These are phyloP conservation scores for Microstroma glucosiphilum DNA, from an alignment of 1,284 basidiomycete genomes.

Conservation along the genomic window DNA sequence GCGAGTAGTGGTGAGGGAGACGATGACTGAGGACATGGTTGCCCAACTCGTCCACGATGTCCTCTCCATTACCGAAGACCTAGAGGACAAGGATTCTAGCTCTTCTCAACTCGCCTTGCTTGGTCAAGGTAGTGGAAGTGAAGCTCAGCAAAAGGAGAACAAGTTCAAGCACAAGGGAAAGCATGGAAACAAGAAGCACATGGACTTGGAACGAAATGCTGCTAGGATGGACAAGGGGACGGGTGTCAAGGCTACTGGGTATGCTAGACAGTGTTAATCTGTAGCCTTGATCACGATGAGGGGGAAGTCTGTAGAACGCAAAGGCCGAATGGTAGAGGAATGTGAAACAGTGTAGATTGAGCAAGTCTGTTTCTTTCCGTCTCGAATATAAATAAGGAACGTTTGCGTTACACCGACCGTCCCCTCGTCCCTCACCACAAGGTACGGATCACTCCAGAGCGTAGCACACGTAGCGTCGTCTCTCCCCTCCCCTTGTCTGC, in stretches of 20 bases:
- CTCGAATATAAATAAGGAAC: no score
- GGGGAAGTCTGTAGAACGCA: no score
- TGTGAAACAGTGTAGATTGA: no score
- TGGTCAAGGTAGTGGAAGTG: slow-evolving; percentile 5
- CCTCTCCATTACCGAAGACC: slow-evolving; percentile 34
- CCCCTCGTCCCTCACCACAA: no score
- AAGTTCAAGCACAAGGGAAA: slow-evolving; percentile 8
- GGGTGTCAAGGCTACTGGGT: slow-evolving; percentile 30
- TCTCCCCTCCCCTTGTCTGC: no score
- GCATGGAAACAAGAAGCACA: slow-evolving; percentile 9
- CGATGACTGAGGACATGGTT: slow-evolving; percentile 41
- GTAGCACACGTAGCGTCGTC: no score
- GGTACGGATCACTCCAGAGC: no score
- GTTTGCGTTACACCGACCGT: no score
- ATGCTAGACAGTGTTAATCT: slow-evolving; percentile 40
- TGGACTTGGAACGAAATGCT: slow-evolving; percentile 7
- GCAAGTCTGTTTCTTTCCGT: no score
- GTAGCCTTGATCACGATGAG: background rate
- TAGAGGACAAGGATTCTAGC: slow-evolving; percentile 21
- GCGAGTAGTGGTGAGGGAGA: slow-evolving; percentile 46
- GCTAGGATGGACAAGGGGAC: slow-evolving; percentile 22
- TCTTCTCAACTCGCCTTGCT: slow-evolving; percentile 19
- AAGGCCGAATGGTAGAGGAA: no score
- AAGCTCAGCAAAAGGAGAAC: background rate
- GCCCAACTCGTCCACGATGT: slow-evolving; percentile 46